Evolutionary conservation across 2,329 filamentous ascomycete genomes (phyloP).

Genomic region (Cladosporium sp.): DNA sequence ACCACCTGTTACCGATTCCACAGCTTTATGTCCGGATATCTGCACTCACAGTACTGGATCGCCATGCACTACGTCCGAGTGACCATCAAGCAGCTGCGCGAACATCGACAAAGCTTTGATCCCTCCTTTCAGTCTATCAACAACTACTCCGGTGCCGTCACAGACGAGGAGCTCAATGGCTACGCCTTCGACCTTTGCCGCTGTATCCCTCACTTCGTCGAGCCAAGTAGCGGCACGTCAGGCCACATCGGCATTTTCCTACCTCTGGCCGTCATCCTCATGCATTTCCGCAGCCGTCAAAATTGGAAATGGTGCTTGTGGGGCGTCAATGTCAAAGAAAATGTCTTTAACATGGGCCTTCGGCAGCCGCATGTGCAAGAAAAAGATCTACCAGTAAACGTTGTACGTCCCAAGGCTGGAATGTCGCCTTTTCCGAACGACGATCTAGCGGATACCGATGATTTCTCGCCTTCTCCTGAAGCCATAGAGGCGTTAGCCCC

Average conservation of each 20-base stretch:
- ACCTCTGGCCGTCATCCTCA: slow-evolving; percentile 24
- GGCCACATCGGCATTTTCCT: slow-evolving; percentile 30
- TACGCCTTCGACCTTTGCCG: slow-evolving; percentile 26
- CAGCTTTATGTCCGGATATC: slow-evolving; percentile 27
- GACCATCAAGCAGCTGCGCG: slow-evolving; percentile 13
- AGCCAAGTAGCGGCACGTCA: slow-evolving; percentile 25
- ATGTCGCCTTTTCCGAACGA: neutral
- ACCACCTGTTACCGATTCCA: slow-evolving; percentile 24
- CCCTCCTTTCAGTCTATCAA: neutral
- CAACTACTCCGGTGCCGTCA: neutral
- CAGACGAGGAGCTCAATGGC: slow-evolving; percentile 22
- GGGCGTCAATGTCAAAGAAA: slow-evolving; percentile 3
- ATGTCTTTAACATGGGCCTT: slow-evolving; percentile 10
- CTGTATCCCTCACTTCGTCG: slow-evolving; percentile 26
- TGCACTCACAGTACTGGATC: slow-evolving; percentile 29
- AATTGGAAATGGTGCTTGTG: slow-evolving; percentile 12
- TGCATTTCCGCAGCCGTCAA: slow-evolving; percentile 21
- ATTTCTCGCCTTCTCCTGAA: neutral
- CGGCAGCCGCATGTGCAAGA: slow-evolving; percentile 9
- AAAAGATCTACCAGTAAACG: neutral
- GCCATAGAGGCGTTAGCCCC: neutral
- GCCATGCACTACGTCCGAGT: slow-evolving; percentile 27
- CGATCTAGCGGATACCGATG: neutral
- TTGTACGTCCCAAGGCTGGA: neutral
- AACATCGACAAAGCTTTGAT: slow-evolving; percentile 7